Evolutionary conservation across 768 basidiomycete species (phyloP), one percentile per base, ranked within the genome.

Genomic region (Suillus americanus): DNA sequence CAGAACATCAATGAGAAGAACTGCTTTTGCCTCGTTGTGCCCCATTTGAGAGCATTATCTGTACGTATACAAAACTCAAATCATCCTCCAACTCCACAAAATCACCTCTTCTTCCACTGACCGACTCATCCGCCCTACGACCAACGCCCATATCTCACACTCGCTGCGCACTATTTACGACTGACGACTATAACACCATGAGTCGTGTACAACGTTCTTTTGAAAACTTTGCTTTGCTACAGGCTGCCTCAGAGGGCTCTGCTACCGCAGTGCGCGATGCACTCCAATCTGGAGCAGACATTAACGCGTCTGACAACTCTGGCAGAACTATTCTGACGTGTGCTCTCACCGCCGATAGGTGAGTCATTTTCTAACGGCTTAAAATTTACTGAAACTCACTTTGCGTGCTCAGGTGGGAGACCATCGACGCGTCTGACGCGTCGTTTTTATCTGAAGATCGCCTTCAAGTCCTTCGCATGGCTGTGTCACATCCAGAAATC

Each of bases 311-410:
- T 55, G 89, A 91, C 74, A 74, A 77, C 25, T 76, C 79, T 1
- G 89, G 90, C 14, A 82, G 87, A 63, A 89, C 86, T 7, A 80
- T 86, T 20, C 75, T 92, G 50, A 87, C 89, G 68, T 89, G 86
- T 69, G 87, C 87, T 12, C 82, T 92, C 66, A 88, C 89, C 14
- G 91, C 90, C 30, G 86, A 90, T 72, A 80, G 88, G 90, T 91
- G 72, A 65, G 85, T 66, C 61, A 30, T 61, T 65, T 64, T 16
- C 41, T 64, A 40, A 37, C 43, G 64, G 51, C 62, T 63, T 66
- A 56, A 53, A 63, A 45, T 20, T 62, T 59, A 59, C 57, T 40
- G 40, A 41, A 20, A 20, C n/a, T n/a, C n/a, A n/a, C n/a, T n/a
- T n/a, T n/a, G n/a, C 62, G 30, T 13, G 53, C 28, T 37, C 74